Base-by-base conservation (phyloP, 2,329 filamentous ascomycete genomes). In the Fusarium succisae region DNA sequence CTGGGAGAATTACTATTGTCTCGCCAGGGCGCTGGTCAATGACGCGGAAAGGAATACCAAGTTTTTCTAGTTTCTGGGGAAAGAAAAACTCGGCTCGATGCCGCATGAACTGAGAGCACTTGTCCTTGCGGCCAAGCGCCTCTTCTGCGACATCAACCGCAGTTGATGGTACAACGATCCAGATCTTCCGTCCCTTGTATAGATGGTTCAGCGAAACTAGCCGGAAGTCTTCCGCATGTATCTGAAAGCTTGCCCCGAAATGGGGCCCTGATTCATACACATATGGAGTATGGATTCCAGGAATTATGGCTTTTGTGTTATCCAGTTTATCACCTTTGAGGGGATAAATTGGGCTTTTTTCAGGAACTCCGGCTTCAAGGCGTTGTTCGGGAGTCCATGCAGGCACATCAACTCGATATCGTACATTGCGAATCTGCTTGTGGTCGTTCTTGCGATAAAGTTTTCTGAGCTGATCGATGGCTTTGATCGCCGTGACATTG, bases 81-180 rank as follows among this genome's bases (percentile, higher is more conserved):
- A 84, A 84, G 73, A 84, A 81, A 70, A 84, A 84, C 68, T 83
- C 82, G 41, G 82, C 82, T 45, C 82, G 79, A 72, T 84, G 82
- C 26, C 82, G 81, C 82, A 84, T 84, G 59, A 84, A 84, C 61
- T 84, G 82, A 11, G 82, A 83, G 61, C 82, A 84, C 63, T 77
- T 77, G 28, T 63, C 66, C 37, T 77, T 79, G 37, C 82, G 78
- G 15, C 79, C 80, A 24, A 84, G 76, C 8, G 79, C 79, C 48
- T 78, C 70, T 63, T 84, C 82, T 13, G 82, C 81, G 35, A 80
- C 38, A 45, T 81, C 78, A 37, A 84, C 80, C 22, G 80, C 80
- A 2, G 81, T 82, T 24, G 81, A 79, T 9, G 82, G 82, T 1
- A 83, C 76, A 30, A 83, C 81, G 18, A 84, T 79, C 82, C 82